phyloP scores from a whole-genome alignment of 176 grass and related monocot species.

The Cenchrus americanus region DNA sequence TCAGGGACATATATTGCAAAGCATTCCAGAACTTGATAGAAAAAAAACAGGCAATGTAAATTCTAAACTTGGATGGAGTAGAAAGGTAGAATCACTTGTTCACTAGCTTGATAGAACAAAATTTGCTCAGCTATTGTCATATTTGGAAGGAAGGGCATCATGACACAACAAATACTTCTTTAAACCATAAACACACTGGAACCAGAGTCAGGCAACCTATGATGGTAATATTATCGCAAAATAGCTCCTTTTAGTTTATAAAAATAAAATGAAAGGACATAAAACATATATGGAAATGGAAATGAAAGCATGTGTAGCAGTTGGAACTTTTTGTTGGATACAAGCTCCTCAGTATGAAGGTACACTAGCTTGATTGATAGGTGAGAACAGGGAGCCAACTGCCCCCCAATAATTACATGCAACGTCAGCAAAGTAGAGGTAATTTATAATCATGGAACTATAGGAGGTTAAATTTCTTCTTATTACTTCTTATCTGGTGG shows the following conservation, averaged over 20 bases:
- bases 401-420: background rate
- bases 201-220: background rate
- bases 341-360: background rate
- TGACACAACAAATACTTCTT: background rate
- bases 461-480: background rate
- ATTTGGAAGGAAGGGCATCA: background rate
- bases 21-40: background rate
- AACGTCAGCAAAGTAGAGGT: background rate
- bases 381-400: background rate
- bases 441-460: background rate
- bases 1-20: background rate
- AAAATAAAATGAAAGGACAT: background rate
- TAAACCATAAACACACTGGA: background rate
- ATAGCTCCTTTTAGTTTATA: background rate
- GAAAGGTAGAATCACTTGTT: background rate
- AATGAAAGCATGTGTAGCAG: background rate
- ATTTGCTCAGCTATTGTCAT: conserved; percentile 2
- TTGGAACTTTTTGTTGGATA: background rate
- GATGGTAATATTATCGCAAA: background rate
- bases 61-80: background rate
- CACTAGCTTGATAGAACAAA: background rate
- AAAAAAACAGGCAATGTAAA: background rate
- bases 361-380: background rate
- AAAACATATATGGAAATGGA: background rate
- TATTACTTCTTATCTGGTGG: background rate